Evolutionary conservation across 2,329 filamentous ascomycete genomes (phyloP), one percentile per base, ranked within the genome.

Genomic region (Ascochyta viciae-villosae): DNA sequence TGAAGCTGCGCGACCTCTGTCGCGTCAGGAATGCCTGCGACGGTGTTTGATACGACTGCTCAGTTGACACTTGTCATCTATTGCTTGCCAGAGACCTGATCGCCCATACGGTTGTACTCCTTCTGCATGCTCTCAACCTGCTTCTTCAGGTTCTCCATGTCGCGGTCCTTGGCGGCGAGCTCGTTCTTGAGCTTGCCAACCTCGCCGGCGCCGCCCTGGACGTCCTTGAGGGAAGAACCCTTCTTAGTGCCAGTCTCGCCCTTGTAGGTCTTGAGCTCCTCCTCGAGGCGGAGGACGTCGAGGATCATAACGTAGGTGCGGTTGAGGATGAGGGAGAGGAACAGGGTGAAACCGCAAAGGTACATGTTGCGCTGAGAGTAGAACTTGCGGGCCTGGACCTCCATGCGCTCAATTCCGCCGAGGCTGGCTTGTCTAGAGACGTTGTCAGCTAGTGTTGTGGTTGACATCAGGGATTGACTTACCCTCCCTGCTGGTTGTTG

Each of bases 361-460:
- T 99, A 99, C 95, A 99, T 99, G 87, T 99, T 99, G 79, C 95
- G 93, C 83, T 99, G 94, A 60, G 93, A 96, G 86, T 99, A 99
- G 85, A 99, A 99, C 82, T 99, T 99, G 85, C 95, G 92, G 64
- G 95, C 94, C 80, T 99, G 95, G 48, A 98, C 94, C 81, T 99
- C 95, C 86, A 96, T 92, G 63, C 95, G 94, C 77, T 98, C 95
- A 74, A 91, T 89, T 62, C 95, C 81, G 42, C 79, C 94, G 70
- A 97, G 87, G 57, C 93, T 87, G 47, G 88, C 86, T 54, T 83
- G 82, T 73, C 89, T 87, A 66, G 62, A 47, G 29, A 6, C 2
- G 19, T 7, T 23, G 50, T 67, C 52, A 70, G 64, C 48, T 41
- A 49, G 26, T 33, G 47, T 47, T 44, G 37, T 31, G n/a, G 24